Conservation (phyloP, 768 basidiomycete genomes). For the Phylloporus arenicola region DNA sequence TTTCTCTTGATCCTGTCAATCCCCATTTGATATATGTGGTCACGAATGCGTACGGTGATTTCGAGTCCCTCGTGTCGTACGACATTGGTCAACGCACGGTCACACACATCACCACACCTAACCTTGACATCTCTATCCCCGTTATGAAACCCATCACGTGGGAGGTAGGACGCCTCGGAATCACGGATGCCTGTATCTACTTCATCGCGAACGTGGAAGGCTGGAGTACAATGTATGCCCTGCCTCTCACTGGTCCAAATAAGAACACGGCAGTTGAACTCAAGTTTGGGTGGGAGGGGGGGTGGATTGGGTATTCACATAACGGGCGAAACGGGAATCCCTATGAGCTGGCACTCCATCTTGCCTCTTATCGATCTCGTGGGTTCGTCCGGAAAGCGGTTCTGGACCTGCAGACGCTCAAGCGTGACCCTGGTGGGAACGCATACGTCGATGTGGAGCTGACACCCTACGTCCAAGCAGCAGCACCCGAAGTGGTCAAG, state of each 20-base stretch:
- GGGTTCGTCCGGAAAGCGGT: slow-evolving; percentile 24
- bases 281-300: slow-evolving; percentile 28
- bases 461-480: slow-evolving; percentile 31
- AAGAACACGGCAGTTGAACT: slow-evolving; percentile 30
- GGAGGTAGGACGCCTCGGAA: slow-evolving; percentile 24
- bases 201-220: slow-evolving; percentile 38
- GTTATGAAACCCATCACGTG: slow-evolving; percentile 34
- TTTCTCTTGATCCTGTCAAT: slow-evolving; percentile 29
- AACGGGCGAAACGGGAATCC: slow-evolving; percentile 33
- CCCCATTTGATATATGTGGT: slow-evolving; percentile 31
- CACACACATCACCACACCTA: slow-evolving; percentile 36
- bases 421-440: slow-evolving; percentile 20
- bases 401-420: slow-evolving; percentile 26
- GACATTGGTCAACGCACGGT: slow-evolving; percentile 28
- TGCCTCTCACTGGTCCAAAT: slow-evolving; percentile 28
- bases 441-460: slow-evolving; percentile 26
- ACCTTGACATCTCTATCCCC: slow-evolving; percentile 20
- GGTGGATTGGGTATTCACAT: slow-evolving; percentile 26
- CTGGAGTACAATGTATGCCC: slow-evolving; percentile 28
- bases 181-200: slow-evolving; percentile 26
- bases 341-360: slow-evolving; percentile 27
- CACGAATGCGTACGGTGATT: slow-evolving; percentile 38
- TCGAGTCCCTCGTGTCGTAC: slow-evolving; percentile 32
- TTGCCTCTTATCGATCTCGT: slow-evolving; percentile 30
- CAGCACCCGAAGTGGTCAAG: slow-evolving; percentile 22